Evolutionary conservation across 495 filamentous ascomycete species (phyloP).

Genomic region (Talaromyces thailandensis): DNA sequence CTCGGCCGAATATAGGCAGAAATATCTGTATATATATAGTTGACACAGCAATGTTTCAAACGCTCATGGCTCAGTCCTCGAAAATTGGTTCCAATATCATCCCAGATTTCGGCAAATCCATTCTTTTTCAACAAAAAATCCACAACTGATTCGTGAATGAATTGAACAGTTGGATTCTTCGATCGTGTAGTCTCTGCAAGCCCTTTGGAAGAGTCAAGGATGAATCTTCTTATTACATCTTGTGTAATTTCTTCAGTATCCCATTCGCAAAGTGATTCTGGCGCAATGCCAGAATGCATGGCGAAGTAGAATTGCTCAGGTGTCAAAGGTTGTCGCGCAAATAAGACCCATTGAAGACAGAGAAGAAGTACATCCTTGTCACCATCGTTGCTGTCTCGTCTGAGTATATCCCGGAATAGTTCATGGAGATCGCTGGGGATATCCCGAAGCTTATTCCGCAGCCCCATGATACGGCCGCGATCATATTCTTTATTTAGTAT

Average conservation of each 20-base stretch:
- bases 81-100: conserved; percentile 15
- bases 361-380: conserved; percentile 19
- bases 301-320: conserved; percentile 26
- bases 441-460: conserved; percentile 20
- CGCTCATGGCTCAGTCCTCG: conserved; percentile 21
- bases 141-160: conserved; percentile 41
- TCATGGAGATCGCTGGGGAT: conserved; percentile 25
- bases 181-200: conserved; percentile 29
- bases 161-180: conserved; percentile 23
- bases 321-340: conserved; percentile 18
- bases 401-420: conserved; percentile 31
- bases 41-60: conserved; percentile 26
- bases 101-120: conserved; percentile 27
- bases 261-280: background rate
- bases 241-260: background rate
- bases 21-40: conserved; percentile 9
- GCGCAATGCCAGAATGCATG: background rate
- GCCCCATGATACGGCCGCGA: conserved; percentile 23
- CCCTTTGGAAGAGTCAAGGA: conserved; percentile 32
- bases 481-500: conserved; percentile 11
- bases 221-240: conserved; percentile 15
- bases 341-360: conserved; percentile 31
- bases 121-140: conserved; percentile 33
- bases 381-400: conserved; percentile 12
- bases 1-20: background rate